Evolutionary conservation across 352 stramenopile genomes (phyloP).

Genomic region (Globisporangium cederbergense): DNA sequence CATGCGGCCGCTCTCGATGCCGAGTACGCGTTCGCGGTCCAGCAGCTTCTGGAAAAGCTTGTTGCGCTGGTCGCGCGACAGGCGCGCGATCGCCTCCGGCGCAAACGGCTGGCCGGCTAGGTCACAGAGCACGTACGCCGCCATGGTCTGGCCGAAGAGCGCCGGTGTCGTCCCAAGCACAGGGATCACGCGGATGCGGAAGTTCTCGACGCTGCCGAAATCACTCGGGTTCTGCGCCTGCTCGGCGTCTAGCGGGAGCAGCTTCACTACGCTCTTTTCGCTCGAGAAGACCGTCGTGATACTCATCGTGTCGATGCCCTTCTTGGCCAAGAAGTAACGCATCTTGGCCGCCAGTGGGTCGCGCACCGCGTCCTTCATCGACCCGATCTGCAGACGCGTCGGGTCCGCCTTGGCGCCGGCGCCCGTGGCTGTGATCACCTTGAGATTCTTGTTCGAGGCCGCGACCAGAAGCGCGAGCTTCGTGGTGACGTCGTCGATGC

Average conservation of each 20-base stretch:
- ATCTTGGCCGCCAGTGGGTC: slow-evolving; percentile 96
- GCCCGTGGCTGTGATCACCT: slow-evolving; percentile 87
- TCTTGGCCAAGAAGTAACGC: slow-evolving; percentile 92
- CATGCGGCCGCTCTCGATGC: slow-evolving; percentile 53
- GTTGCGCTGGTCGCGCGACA: slow-evolving; percentile 84
- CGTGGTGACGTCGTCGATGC: slow-evolving; percentile 98
- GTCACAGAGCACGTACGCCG: slow-evolving; percentile 92
- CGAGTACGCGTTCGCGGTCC: slow-evolving; percentile 67
- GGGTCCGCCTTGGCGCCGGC: slow-evolving; percentile 96
- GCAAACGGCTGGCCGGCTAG: slow-evolving; percentile 89
- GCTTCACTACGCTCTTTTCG: slow-evolving; percentile 95
- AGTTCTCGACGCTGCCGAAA: slow-evolving; percentile 96
- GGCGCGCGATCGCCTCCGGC: slow-evolving; percentile 56
- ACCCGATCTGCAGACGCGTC: slow-evolving; percentile 95
- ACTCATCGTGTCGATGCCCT: slow-evolving; percentile 49
- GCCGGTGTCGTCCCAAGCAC: slow-evolving; percentile 94
- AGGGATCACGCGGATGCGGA: slow-evolving; percentile 95
- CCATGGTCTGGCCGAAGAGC: slow-evolving; percentile 97
- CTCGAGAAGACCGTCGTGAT: slow-evolving; percentile 92
- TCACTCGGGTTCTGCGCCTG: slow-evolving; percentile 84
- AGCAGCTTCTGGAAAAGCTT: slow-evolving; percentile 83
- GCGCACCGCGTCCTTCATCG: slow-evolving; percentile 91
- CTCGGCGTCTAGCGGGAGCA: slow-evolving; percentile 94
- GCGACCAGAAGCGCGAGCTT: slow-evolving; percentile 94
- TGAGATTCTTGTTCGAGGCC: slow-evolving; percentile 77